These are phyloP conservation scores for Hypoxylon lienhwacheense DNA, from an alignment of 495 filamentous ascomycete genomes.

Conservation along the genomic window DNA sequence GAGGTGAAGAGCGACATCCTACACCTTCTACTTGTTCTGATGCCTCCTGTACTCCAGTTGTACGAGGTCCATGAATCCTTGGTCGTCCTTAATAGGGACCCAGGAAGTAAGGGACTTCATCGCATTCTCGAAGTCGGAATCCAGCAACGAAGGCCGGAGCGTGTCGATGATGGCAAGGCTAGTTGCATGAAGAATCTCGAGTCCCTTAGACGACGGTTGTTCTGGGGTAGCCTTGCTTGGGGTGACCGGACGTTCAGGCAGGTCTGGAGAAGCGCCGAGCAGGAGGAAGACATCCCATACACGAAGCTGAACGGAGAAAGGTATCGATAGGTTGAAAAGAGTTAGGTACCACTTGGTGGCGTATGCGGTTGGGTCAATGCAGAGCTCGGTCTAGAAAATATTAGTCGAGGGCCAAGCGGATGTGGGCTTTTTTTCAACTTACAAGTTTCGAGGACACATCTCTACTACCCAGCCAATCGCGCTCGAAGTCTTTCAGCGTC, in stretches of 20 bases:
- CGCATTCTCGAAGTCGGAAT: conserved; percentile 93
- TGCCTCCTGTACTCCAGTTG: conserved; percentile 86
- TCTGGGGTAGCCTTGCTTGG: conserved; percentile 15
- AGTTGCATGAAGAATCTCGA: conserved; percentile 90
- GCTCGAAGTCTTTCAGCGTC: conserved; percentile 85
- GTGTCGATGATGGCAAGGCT: conserved; percentile 91
- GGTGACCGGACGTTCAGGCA: not conserved
- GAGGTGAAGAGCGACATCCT: conserved; percentile 15
- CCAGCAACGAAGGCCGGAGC: conserved; percentile 85
- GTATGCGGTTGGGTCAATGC: conserved; percentile 86
- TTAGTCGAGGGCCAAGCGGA: conserved; percentile 14
- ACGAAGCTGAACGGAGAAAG: conserved; percentile 93
- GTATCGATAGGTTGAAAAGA: conserved; percentile 95
- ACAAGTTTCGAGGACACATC: conserved; percentile 78
- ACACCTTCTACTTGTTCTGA: conserved; percentile 42
- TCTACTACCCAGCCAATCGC: conserved; percentile 74
- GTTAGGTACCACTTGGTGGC: conserved; percentile 98
- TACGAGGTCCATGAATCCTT: conserved; percentile 92
- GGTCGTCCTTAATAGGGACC: conserved; percentile 94
- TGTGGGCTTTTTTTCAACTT: conserved; percentile 43
- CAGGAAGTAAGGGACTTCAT: conserved; percentile 98
- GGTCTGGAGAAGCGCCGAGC: conserved; percentile 58
- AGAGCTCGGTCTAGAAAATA: conserved; percentile 64
- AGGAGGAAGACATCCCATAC: conserved; percentile 99
- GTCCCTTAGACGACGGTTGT: conserved; percentile 49